phyloP scores from a whole-genome alignment of 306 rosid genomes.

The Prunus campanulata region DNA sequence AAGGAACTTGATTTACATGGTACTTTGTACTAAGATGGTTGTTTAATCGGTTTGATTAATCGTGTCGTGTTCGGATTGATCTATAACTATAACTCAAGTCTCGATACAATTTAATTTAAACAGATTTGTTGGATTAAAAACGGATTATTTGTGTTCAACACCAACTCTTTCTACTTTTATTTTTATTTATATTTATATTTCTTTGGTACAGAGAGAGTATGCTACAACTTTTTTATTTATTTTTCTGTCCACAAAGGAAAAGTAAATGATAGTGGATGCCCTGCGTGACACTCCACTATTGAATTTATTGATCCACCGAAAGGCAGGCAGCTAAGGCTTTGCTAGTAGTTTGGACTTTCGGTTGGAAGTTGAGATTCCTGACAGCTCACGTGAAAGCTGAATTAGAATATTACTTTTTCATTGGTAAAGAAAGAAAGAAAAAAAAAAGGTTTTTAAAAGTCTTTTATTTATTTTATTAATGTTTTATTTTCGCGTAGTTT shows the following conservation, averaged over 20 bases:
- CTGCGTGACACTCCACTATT: not conserved
- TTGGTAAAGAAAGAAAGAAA: not conserved
- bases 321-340: not conserved
- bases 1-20: not conserved
- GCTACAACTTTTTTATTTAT: too few relatives aligned
- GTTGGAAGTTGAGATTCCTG: conserved; percentile 5
- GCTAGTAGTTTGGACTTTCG: conserved; percentile 14
- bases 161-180: not conserved
- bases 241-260: too few relatives aligned
- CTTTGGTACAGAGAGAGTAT: too few relatives aligned
- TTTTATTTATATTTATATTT: not conserved
- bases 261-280: not conserved
- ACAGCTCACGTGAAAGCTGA: not conserved
- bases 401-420: not conserved
- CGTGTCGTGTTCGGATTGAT: not conserved
- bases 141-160: not conserved
- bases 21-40: not conserved
- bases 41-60: not conserved
- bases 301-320: not conserved
- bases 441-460: not conserved
- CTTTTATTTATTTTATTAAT: not conserved
- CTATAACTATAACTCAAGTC: not conserved
- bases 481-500: not conserved
- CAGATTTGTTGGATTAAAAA: not conserved
- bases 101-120: not conserved